These are phyloP conservation scores for Podaxis sp. DNA, from an alignment of 768 basidiomycete species.

Conservation along the genomic window DNA sequence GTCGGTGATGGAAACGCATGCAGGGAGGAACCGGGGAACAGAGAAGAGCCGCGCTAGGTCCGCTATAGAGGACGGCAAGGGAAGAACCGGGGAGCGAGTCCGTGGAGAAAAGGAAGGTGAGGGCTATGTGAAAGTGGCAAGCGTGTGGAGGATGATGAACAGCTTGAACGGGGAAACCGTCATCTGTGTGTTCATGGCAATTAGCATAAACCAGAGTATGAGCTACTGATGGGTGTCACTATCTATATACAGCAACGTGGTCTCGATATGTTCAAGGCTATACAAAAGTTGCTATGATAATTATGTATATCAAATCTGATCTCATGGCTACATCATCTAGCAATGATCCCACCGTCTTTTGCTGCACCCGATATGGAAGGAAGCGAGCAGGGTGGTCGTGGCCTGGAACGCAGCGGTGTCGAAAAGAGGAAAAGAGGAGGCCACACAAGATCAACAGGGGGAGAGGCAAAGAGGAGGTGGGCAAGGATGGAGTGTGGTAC, in stretches of 20 bases:
- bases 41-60: slow-evolving; percentile 15
- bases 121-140: neutral
- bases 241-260: slow-evolving; percentile 10
- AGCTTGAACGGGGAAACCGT: slow-evolving; percentile 3
- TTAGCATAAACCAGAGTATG: slow-evolving; percentile 11
- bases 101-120: neutral
- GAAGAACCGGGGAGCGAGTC: neutral
- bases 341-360: neutral
- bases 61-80: slow-evolving; percentile 1
- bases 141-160: slow-evolving; percentile 3
- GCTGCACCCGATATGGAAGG: slow-evolving; percentile 9
- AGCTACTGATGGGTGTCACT: slow-evolving; percentile 11
- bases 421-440: too few relatives aligned
- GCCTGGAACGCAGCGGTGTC: neutral
- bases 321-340: neutral
- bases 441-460: neutral
- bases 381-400: neutral
- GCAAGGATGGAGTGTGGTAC: neutral
- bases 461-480: neutral
- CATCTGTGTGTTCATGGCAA: slow-evolving; percentile 12
- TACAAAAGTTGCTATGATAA: neutral
- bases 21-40: slow-evolving; percentile 12
- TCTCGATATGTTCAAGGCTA: neutral
- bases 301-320: slow-evolving; percentile 10
- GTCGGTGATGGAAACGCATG: slow-evolving; percentile 10